Base-by-base conservation (phyloP, 2,329 filamentous ascomycete genomes). In the Diaporthe vexans region DNA sequence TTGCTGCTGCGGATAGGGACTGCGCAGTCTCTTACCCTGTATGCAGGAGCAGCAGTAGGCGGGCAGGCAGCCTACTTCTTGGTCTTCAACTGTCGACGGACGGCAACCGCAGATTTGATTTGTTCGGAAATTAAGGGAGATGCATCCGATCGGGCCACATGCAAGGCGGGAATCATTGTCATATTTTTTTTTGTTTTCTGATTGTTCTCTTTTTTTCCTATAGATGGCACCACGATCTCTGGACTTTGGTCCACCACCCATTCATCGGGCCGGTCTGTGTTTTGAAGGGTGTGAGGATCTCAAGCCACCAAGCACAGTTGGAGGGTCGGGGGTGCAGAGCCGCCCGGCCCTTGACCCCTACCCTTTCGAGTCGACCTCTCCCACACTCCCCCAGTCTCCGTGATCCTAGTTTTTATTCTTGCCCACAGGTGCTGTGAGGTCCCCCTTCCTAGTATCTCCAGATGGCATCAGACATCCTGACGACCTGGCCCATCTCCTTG, bases 401-500 rank as follows among this genome's bases (percentile, higher is more conserved):
- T 51, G 48, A 13, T 43, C 40, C 40, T 43, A 43, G 40, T 43
- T 43, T 7, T n/a, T 51, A 8, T n/a, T 10, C 1, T 4, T n/a
- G 48, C 21, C 48, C 48, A 24, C 10, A 13, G 48, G n/a, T 5
- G 9, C 8, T 10, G 21, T 11, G 21, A 9, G 9, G n/a, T 10
- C 48, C n/a, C n/a, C 37, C 10, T 40, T 13, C 37, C 11, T 26
- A 85, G 54, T 85, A 85, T 78, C 94, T 88, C 90, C 94, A 97
- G 72, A 98, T 95, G n/a, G 95, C 95, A 88, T 98, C 96, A 11
- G 94, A 91, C 92, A 98, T 96, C 81, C 90, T 93, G 1, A 91
- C 91, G 43, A 98, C 95, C 83, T 95, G 89, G 54, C 85, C 87
- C 96, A 98, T 98, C 86, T 97, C 94, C 73, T 87, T 84, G 19